phyloP scores from a whole-genome alignment of 345 rosid genomes.

The Aquilaria yunnanensis region DNA sequence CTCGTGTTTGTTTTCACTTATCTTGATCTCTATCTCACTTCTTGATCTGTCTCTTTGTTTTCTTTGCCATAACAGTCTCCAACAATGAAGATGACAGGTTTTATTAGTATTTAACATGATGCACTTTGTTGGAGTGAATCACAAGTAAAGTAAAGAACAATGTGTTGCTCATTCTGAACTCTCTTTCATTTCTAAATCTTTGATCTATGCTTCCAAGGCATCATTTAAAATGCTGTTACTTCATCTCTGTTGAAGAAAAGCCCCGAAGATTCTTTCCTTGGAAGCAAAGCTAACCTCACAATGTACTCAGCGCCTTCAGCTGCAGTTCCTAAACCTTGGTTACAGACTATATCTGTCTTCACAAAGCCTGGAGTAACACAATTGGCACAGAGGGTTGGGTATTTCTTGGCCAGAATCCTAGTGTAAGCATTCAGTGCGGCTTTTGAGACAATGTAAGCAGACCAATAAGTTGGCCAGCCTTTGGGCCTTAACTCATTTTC shows the following conservation, averaged over 20 bases:
- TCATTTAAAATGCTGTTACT: too few species aligned
- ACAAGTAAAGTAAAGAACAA: too few species aligned
- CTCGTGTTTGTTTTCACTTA: too few species aligned
- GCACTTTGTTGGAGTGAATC: too few species aligned
- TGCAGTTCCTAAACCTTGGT: background rate
- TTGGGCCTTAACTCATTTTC: conserved; percentile 8
- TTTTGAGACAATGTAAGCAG: conserved; percentile 22
- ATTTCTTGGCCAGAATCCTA: conserved; percentile 22
- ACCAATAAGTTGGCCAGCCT: conserved; percentile 17
- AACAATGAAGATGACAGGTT: too few species aligned
- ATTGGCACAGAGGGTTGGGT: conserved; percentile 14
- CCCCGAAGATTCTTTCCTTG: background rate
- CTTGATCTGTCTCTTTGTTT: too few species aligned
- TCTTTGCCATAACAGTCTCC: too few species aligned
- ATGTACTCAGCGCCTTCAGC: conserved; percentile 4
- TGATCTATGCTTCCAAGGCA: too few species aligned
- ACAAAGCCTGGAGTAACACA: conserved; percentile 25
- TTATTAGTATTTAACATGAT: too few species aligned
- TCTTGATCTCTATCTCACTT: too few species aligned
- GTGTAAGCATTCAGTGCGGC: conserved; percentile 28
- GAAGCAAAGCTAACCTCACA: conserved; percentile 5
- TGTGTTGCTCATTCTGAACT: too few species aligned
- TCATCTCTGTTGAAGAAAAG: background rate
- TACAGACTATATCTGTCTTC: conserved; percentile 21
- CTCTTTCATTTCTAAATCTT: too few species aligned